phyloP scores from a whole-genome alignment of 2,329 filamentous ascomycete species.

The Colletotrichum magnum region DNA sequence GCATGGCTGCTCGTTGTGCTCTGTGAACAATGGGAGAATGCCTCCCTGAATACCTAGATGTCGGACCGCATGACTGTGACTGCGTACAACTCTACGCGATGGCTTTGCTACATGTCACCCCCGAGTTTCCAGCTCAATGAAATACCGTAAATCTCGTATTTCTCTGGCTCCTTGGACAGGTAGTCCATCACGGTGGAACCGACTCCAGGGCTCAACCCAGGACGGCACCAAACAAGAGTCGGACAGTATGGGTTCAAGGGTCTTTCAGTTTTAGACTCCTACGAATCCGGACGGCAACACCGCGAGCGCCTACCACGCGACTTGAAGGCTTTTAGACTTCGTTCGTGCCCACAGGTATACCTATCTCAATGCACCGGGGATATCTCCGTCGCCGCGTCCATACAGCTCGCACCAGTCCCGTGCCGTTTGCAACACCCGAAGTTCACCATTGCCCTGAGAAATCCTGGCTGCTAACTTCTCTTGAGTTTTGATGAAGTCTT shows the following conservation, averaged over 20 bases:
- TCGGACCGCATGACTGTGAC: neutral
- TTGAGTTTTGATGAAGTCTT: conserved; percentile 46
- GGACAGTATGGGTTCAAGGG: neutral
- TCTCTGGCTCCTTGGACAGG: neutral
- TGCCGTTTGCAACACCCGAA: conserved; percentile 52
- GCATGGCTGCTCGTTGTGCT: no score
- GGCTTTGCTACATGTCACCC: neutral
- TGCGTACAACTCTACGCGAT: neutral
- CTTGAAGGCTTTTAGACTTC: conserved; percentile 12
- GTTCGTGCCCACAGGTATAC: neutral
- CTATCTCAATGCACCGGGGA: neutral
- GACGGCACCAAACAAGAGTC: conserved; percentile 5
- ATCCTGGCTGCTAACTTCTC: conserved; percentile 44
- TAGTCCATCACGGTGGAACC: neutral
- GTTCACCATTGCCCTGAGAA: conserved; percentile 45
- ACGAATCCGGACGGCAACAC: conserved; percentile 14
- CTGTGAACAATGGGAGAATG: no score
- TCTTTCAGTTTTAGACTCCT: conserved; percentile 5
- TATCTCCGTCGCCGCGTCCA: conserved; percentile 4
- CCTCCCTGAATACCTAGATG: neutral
- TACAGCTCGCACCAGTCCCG: conserved; percentile 49
- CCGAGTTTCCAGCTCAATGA: neutral
- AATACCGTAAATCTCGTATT: conserved; percentile 3
- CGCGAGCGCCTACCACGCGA: conserved; percentile 20
- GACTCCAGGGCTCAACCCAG: conserved; percentile 28